Evolutionary conservation across 805 yeast genomes (phyloP).

Genomic region (Zygotorulaspora chibaensis): DNA sequence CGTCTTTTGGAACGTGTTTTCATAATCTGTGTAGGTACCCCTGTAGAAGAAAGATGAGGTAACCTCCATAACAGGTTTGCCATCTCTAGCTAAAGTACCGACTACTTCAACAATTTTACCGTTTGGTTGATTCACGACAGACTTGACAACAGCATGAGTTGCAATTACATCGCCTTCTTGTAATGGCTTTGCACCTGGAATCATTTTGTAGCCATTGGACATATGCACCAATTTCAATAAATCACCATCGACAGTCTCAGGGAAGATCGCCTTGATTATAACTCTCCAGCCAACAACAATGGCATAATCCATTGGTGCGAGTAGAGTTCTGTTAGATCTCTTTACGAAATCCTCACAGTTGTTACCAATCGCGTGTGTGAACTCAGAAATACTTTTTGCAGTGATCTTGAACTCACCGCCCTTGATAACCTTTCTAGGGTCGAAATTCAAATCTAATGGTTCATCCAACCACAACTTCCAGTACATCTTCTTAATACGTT

Average conservation of each 20-base stretch:
- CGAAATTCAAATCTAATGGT: slow-evolving; percentile 59
- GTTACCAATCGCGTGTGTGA: slow-evolving; percentile 96
- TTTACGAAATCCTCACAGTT: slow-evolving; percentile 92
- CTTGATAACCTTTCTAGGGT: slow-evolving; percentile 63
- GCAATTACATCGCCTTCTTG: slow-evolving; percentile 82
- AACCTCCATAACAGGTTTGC: slow-evolving; percentile 84
- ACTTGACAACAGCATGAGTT: slow-evolving; percentile 76
- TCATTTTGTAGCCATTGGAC: slow-evolving; percentile 90
- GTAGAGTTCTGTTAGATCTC: slow-evolving; percentile 74
- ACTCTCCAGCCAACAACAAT: slow-evolving; percentile 98
- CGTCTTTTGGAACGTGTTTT: slow-evolving; percentile 85
- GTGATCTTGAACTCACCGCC: slow-evolving; percentile 69
- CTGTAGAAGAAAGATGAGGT: slow-evolving; percentile 94
- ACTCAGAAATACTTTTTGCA: slow-evolving; percentile 76
- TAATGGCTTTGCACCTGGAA: slow-evolving; percentile 86
- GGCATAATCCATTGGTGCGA: slow-evolving; percentile 99
- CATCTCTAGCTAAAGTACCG: slow-evolving; percentile 78
- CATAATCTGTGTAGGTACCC: slow-evolving; percentile 82
- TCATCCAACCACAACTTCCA: slow-evolving; percentile 93
- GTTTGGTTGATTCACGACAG: slow-evolving; percentile 84
- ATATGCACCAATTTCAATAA: slow-evolving; percentile 88
- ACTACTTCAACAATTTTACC: slow-evolving; percentile 96
- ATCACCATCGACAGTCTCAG: slow-evolving; percentile 93
- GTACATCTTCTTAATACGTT: slow-evolving; percentile 90
- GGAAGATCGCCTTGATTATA: slow-evolving; percentile 97